Percentiles rank a stretch among this genome's conserved stretches.
Evolutionary conservation across 106 monocot species (phyloP).

Genomic region (Narthecium ossifragum): DNA sequence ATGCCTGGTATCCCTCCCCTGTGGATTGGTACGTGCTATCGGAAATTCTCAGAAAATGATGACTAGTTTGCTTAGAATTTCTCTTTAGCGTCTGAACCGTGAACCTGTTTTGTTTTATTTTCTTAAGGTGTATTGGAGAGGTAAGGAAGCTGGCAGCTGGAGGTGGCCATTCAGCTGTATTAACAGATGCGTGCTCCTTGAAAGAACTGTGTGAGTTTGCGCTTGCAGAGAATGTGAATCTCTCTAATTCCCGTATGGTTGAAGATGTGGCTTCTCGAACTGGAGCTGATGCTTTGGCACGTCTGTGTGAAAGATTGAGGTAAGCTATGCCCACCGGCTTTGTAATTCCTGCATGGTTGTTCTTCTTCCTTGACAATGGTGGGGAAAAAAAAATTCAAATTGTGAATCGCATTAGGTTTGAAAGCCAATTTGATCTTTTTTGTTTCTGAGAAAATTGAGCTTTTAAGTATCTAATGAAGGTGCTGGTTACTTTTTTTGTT

Average conservation of each 20-base stretch:
- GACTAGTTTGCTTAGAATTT: neutral
- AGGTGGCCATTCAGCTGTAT: constrained; percentile 93
- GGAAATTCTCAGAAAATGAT: too few relatives aligned
- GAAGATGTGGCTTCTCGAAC: constrained; percentile 87
- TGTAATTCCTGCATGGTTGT: neutral
- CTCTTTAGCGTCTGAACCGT: neutral
- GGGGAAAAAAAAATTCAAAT: too few relatives aligned
- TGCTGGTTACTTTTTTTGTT: neutral
- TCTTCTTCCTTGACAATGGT: too few relatives aligned
- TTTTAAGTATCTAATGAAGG: neutral
- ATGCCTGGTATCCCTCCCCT: constrained; percentile 81
- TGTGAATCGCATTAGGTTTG: neutral
- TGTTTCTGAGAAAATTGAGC: neutral
- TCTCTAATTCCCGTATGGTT: constrained; percentile 49
- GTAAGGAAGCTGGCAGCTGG: constrained; percentile 80
- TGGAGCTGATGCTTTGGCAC: constrained; percentile 76
- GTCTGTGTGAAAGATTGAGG: constrained; percentile 89
- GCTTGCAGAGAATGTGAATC: constrained; percentile 69
- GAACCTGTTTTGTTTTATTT: neutral
- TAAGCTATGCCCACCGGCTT: constrained; percentile 8
- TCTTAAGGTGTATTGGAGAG: constrained; percentile 84
- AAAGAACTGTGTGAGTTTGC: constrained; percentile 90
- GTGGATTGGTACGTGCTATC: constrained; percentile 39
- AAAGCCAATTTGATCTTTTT: neutral
- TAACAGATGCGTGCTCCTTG: constrained; percentile 87